These are phyloP conservation scores for Suillus occidentalis DNA, from an alignment of 768 basidiomycete genomes.

Conservation along the genomic window DNA sequence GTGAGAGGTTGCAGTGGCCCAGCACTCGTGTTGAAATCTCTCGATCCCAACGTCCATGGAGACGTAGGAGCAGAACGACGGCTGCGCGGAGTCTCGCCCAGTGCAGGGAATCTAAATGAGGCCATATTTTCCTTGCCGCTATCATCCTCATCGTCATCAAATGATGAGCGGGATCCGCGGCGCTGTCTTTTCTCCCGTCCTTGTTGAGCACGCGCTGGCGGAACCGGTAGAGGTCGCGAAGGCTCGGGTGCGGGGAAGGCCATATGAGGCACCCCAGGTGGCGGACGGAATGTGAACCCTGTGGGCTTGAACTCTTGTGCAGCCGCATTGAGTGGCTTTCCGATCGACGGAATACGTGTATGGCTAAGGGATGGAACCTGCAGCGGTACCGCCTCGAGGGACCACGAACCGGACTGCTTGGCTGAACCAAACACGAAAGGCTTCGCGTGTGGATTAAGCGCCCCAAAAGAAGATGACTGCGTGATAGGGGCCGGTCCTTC, in stretches of 20 bases:
- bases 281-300: conserved; percentile 76
- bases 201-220: conserved; percentile 43
- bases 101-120: conserved; percentile 74
- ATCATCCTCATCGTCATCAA: conserved; percentile 42
- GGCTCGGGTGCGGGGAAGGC: conserved; percentile 30
- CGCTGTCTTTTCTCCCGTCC: conserved; percentile 82
- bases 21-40: conserved; percentile 19
- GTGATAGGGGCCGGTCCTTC: conserved; percentile 15
- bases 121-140: conserved; percentile 60
- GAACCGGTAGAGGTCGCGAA: conserved; percentile 41
- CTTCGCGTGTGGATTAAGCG: conserved; percentile 78
- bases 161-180: conserved; percentile 43
- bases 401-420: conserved; percentile 36
- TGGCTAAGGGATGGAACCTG: conserved; percentile 41
- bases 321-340: conserved; percentile 73
- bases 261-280: conserved; percentile 64
- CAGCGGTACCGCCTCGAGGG: conserved; percentile 29
- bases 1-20: conserved; percentile 50
- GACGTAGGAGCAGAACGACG: conserved; percentile 47
- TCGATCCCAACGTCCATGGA: conserved; percentile 32
- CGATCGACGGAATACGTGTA: conserved; percentile 45
- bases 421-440: conserved; percentile 76
- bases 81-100: conserved; percentile 49
- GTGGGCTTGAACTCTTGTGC: conserved; percentile 82
- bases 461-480: conserved; percentile 19